phyloP scores from a whole-genome alignment of 2,329 filamentous ascomycete species.

The Trichoderma sp. region DNA sequence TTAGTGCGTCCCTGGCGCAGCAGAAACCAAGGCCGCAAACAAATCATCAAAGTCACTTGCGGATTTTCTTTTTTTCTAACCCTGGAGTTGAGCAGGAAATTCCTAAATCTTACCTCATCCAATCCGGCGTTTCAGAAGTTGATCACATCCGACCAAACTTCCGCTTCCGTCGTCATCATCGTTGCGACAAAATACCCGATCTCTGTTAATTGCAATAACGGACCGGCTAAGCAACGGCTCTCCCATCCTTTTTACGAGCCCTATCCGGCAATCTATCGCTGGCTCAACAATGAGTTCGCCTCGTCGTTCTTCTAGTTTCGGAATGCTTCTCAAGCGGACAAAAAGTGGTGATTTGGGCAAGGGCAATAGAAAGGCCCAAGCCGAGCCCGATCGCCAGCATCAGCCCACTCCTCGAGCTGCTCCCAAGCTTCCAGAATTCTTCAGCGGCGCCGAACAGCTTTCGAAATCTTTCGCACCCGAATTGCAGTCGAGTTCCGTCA shows the following conservation, averaged over 20 bases:
- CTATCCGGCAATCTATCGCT: background rate
- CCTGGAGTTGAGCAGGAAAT: background rate
- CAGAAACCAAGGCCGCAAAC: background rate
- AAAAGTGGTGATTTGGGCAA: slow-evolving; percentile 65
- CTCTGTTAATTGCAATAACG: background rate
- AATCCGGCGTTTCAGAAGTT: background rate
- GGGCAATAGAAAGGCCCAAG: slow-evolving; percentile 57
- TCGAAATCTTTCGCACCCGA: slow-evolving; percentile 51
- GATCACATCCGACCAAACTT: background rate
- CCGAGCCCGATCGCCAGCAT: slow-evolving; percentile 52
- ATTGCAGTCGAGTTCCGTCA: slow-evolving; percentile 56
- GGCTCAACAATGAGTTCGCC: slow-evolving; percentile 29
- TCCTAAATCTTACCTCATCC: slow-evolving; percentile 1
- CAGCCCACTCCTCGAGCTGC: slow-evolving; percentile 46
- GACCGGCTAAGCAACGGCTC: background rate
- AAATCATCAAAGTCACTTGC: background rate
- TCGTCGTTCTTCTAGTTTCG: slow-evolving; percentile 45
- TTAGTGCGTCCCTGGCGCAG: background rate
- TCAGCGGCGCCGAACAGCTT: slow-evolving; percentile 46
- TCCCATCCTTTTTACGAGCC: background rate
- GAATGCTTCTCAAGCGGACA: slow-evolving; percentile 63
- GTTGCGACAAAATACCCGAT: background rate
- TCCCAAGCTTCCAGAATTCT: slow-evolving; percentile 52
- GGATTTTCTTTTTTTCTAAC: background rate
- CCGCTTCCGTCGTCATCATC: background rate